Base-by-base conservation (phyloP, 2,329 filamentous ascomycete genomes). In the Colletotrichum melonis region DNA sequence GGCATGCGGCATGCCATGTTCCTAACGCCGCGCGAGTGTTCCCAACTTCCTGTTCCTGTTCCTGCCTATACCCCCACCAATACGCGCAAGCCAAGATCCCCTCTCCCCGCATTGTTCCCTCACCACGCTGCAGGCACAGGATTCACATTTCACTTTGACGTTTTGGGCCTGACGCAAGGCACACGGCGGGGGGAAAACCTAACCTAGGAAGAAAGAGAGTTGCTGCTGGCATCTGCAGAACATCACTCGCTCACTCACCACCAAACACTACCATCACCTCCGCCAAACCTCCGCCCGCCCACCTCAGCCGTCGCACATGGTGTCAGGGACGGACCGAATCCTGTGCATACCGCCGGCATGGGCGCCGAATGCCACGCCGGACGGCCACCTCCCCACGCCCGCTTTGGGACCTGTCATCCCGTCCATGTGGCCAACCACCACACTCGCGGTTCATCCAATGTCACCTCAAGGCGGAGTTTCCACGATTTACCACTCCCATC, bases 271-370 rank as follows among this genome's bases (percentile, higher is more conserved):
- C 16, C 32, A 38, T 22, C 63, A 42, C 16, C 30, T 38, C 35
- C 46, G 24, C 46, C 12, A 32, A 32, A 19, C 38, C n/a, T 22
- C 32, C 57, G 38, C 32, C 63, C 52, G 12, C 32, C 63, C 52
- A 28, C 55, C 30, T 55, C 46, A 49, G 46, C 26, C 63, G 38
- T 59, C 26, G 26, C 65, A 67, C 71, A 57, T 32, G 56, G 67
- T 60, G 46, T n/a, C 60, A 52, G 67, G 68, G 28, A 63, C 67
- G 67, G 67, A 38, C 71, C 71, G 62, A 73, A 56, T 73, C 46
- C 60, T 73, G 46, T 60, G 60, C 52, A 52, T 70, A 65, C 55
- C 38, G 67, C 60, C 56, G 70, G 55, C 55, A 56, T 38, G 54
- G 60, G 14, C 56, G 70, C 70, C 70, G 67, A 73, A 70, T 52